Conservation (phyloP, 129 eudicot species). For the Mikania micrantha region DNA sequence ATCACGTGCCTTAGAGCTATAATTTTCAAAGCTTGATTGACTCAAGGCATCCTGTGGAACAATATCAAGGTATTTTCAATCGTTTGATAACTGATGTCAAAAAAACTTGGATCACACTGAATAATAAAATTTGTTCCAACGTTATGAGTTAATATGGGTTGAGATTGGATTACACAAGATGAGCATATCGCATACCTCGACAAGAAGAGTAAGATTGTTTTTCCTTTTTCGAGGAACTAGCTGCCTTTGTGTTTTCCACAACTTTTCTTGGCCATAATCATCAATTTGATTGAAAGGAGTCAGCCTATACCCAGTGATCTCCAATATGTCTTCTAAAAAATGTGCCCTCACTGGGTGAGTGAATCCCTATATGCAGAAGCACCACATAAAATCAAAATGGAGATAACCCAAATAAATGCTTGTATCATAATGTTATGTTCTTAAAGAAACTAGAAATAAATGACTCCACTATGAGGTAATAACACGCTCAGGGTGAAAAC, state of each 20-base stretch:
- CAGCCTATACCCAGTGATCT: conserved; percentile 86
- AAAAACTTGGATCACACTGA: neutral
- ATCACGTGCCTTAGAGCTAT: conserved; percentile 81
- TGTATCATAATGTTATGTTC: conserved; percentile 4
- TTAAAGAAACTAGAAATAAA: neutral
- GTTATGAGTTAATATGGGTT: neutral
- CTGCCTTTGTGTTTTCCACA: conserved; percentile 97
- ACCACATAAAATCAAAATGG: conserved; percentile 2
- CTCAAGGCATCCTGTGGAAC: conserved; percentile 69
- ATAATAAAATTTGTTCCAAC: neutral
- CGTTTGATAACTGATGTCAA: neutral
- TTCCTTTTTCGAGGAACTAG: conserved; percentile 71
- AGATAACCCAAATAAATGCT: conserved; percentile 7
- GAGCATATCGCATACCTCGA: conserved; percentile 51
- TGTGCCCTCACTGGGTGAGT: conserved; percentile 85
- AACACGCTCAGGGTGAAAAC: conserved; percentile 5
- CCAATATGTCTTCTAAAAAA: conserved; percentile 91
- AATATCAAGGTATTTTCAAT: neutral
- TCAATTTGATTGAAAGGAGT: conserved; percentile 91
- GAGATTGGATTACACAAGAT: neutral
- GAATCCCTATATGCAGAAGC: conserved; percentile 63
- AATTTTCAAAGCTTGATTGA: conserved; percentile 71
- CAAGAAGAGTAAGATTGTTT: conserved; percentile 82
- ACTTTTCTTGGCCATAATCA: conserved; percentile 96
- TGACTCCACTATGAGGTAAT: neutral